These are phyloP conservation scores for Suillus alpinus DNA, from an alignment of 768 basidiomycete species.

Conservation along the genomic window DNA sequence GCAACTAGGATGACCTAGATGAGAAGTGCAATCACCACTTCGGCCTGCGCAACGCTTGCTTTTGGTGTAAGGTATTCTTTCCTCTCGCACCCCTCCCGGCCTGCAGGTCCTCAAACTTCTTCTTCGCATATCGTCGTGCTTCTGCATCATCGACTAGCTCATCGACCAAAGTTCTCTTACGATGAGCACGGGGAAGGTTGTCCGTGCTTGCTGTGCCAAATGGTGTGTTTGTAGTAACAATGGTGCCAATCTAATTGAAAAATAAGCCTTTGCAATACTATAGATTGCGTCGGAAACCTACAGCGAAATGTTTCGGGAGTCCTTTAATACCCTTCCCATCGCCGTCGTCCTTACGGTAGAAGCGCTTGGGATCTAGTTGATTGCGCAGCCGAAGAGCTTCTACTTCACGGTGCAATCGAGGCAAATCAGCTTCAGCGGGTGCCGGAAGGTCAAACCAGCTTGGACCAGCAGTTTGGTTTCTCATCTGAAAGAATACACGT, in stretches of 20 bases:
- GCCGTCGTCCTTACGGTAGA: constrained; percentile 84
- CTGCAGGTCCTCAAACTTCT: constrained; percentile 83
- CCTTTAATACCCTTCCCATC: constrained; percentile 84
- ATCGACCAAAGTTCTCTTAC: constrained; percentile 84
- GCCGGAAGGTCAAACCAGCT: constrained; percentile 89
- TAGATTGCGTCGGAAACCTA: constrained; percentile 35
- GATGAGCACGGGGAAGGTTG: constrained; percentile 64
- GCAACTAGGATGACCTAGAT: background rate
- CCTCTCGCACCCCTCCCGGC: constrained; percentile 64
- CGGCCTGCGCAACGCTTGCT: constrained; percentile 55
- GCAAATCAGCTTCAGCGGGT: constrained; percentile 75
- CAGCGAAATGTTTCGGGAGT: constrained; percentile 88
- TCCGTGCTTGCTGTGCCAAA: constrained; percentile 69
- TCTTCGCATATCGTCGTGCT: constrained; percentile 84
- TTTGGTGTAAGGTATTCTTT: constrained; percentile 64
- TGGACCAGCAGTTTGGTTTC: constrained; percentile 69
- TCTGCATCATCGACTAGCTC: constrained; percentile 89
- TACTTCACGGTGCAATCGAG: constrained; percentile 78
- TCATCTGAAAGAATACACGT: constrained; percentile 42
- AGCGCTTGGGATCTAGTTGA: constrained; percentile 88
- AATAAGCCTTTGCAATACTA: background rate
- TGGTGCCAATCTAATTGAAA: constrained; percentile 66
- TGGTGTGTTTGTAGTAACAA: constrained; percentile 66
- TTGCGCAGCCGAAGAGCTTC: constrained; percentile 84
- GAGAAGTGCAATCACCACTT: constrained; percentile 53